Evolutionary conservation across 768 basidiomycete genomes (phyloP).

Genomic region (Polyporus arcularius): DNA sequence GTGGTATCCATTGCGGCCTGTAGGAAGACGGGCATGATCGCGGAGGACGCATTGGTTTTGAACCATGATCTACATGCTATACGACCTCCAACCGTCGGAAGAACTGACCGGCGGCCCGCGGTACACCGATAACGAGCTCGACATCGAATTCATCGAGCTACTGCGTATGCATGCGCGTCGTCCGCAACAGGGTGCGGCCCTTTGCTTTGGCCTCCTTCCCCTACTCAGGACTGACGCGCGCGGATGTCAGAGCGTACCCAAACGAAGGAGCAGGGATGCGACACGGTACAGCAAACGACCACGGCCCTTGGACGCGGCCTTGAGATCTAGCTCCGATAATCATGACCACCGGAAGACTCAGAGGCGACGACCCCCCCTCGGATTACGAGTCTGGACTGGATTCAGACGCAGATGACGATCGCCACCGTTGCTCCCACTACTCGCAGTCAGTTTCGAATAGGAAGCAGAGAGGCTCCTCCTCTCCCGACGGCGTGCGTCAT

Average conservation of each 20-base stretch:
- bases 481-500: too few relatives aligned
- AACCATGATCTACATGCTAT: constrained; percentile 92
- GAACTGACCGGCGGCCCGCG: constrained; percentile 95
- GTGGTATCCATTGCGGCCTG: not conserved
- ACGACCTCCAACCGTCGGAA: constrained; percentile 83
- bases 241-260: constrained; percentile 65
- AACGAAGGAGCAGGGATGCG: constrained; percentile 41
- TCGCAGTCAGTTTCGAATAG: too few relatives aligned
- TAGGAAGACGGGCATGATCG: constrained; percentile 80
- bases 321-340: too few relatives aligned
- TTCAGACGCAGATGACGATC: too few relatives aligned
- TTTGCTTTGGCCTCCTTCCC: not conserved
- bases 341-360: too few relatives aligned
- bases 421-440: too few relatives aligned
- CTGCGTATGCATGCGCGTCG: constrained; percentile 79
- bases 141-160: constrained; percentile 87
- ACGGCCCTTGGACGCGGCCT: too few relatives aligned
- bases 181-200: constrained; percentile 64
- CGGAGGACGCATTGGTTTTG: constrained; percentile 85
- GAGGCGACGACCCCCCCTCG: too few relatives aligned
- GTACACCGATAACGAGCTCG: constrained; percentile 97
- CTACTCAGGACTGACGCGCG: too few relatives aligned
- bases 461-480: too few relatives aligned
- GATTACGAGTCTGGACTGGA: too few relatives aligned
- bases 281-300: too few relatives aligned